Percentiles rank a stretch among this genome's conserved stretches.
These are phyloP conservation scores for Fagopyrum tataricum DNA, from an alignment of 148 eudicot genomes.

Conservation along the genomic window DNA sequence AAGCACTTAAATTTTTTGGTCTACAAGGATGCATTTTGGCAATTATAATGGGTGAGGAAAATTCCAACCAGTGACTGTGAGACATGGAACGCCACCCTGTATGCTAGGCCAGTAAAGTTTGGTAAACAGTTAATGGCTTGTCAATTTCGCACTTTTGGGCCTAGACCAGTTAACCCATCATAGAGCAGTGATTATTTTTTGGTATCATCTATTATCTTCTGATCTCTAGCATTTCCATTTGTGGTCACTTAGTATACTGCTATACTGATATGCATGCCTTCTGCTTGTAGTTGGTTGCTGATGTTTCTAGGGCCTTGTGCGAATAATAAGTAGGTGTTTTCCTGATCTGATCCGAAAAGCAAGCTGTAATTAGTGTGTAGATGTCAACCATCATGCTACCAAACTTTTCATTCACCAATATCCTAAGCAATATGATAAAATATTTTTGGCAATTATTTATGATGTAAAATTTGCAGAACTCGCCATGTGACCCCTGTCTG, in stretches of 20 bases:
- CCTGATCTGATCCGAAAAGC: neutral
- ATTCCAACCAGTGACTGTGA: too few relatives aligned
- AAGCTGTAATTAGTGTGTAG: neutral
- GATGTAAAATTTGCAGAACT: slow-evolving; percentile 44
- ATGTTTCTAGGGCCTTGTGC: neutral
- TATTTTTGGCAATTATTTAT: neutral
- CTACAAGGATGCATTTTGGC: too few relatives aligned
- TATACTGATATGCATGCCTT: neutral
- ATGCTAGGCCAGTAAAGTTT: too few relatives aligned
- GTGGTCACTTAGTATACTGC: neutral
- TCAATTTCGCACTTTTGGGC: neutral
- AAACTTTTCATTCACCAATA: neutral
- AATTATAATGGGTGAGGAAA: too few relatives aligned
- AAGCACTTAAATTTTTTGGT: neutral
- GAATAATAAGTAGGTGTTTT: neutral
- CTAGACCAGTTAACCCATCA: neutral
- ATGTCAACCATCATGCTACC: neutral
- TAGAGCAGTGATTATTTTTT: neutral
- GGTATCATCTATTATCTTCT: neutral
- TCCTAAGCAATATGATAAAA: neutral
- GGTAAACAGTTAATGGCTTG: neutral
- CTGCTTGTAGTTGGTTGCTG: too few relatives aligned
- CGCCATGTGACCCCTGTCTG: slow-evolving; percentile 85
- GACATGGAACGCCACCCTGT: too few relatives aligned
- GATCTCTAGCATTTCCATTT: neutral